These are phyloP conservation scores for Myxozyma monticola DNA, from an alignment of 805 yeast genomes.

Conservation along the genomic window DNA sequence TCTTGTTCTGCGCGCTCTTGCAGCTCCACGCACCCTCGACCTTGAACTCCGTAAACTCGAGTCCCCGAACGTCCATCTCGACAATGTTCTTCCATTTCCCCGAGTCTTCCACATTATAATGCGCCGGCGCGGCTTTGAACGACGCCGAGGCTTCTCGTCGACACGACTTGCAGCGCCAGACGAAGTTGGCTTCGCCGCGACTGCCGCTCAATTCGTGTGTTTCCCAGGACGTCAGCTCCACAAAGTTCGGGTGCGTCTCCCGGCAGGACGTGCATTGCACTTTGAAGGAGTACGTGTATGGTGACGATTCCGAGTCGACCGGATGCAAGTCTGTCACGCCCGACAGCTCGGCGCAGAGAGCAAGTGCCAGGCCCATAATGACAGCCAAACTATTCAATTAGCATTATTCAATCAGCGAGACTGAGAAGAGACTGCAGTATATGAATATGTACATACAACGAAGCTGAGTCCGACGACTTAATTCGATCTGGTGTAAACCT, in stretches of 20 bases:
- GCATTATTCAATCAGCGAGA: too few relatives aligned
- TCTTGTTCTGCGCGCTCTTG: conserved; percentile 51
- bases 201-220: conserved; percentile 54
- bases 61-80: conserved; percentile 82
- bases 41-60: conserved; percentile 66
- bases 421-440: too few relatives aligned
- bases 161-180: conserved; percentile 73
- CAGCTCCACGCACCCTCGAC: conserved; percentile 66
- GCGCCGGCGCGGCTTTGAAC: conserved; percentile 33
- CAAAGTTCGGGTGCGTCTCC: conserved; percentile 63
- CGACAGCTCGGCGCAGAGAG: conserved; percentile 48
- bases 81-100: conserved; percentile 53
- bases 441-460: too few relatives aligned
- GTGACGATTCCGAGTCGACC: conserved; percentile 56
- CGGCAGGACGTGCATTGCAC: conserved; percentile 71
- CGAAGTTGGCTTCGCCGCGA: conserved; percentile 81
- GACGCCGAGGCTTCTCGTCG: conserved; percentile 40
- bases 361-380: conserved; percentile 26
- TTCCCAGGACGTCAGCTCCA: conserved; percentile 27
- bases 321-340: conserved; percentile 61
- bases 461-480: too few relatives aligned
- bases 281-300: conserved; percentile 73
- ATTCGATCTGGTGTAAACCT: too few relatives aligned
- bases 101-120: conserved; percentile 44
- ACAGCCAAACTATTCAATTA: background rate